Conservation (phyloP, 345 rosid species). For the Aurinia saxatilis region DNA sequence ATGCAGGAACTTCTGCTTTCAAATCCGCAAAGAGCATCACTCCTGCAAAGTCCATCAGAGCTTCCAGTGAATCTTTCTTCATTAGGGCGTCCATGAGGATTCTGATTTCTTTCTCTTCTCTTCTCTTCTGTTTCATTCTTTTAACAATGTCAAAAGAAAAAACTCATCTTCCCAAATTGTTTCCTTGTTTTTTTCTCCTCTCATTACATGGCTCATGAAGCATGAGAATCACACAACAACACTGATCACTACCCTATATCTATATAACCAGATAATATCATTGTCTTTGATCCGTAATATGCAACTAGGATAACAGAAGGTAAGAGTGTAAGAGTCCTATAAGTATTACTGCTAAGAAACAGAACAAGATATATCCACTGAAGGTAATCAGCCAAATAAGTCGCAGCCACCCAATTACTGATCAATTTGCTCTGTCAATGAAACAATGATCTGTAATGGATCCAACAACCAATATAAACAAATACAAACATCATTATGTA, state of each 20-base stretch:
- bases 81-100: neutral
- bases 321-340: no score
- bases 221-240: slow-evolving; percentile 5
- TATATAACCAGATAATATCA: neutral
- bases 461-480: neutral
- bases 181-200: neutral
- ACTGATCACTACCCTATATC: neutral
- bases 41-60: slow-evolving; percentile 42
- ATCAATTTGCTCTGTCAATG: no score
- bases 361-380: no score
- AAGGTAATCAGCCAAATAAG: no score
- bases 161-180: slow-evolving; percentile 5
- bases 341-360: no score
- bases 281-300: neutral
- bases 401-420: no score
- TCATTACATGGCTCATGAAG: neutral
- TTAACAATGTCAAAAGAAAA: neutral
- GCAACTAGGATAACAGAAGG: neutral
- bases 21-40: slow-evolving; percentile 77
- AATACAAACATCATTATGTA: neutral
- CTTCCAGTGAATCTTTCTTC: slow-evolving; percentile 16
- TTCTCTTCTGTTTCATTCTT: slow-evolving; percentile 13
- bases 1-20: slow-evolving; percentile 82
- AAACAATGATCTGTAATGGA: neutral
- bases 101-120: neutral